These are phyloP conservation scores for Biscutella laevigata DNA, from an alignment of 441 rosid species.

Conservation along the genomic window DNA sequence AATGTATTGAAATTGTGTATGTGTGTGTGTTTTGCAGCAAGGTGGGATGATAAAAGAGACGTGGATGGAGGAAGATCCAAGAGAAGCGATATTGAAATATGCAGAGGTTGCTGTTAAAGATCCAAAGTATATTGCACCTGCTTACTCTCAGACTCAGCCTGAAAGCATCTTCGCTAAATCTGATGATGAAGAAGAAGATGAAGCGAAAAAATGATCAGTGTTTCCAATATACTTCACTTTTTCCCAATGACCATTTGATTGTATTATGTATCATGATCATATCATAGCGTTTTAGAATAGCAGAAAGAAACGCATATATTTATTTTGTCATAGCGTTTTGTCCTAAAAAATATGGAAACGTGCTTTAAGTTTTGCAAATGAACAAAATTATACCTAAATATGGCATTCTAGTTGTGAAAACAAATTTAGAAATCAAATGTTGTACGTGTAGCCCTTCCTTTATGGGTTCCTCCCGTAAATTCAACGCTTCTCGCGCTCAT, in stretches of 20 bases:
- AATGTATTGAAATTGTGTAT: background rate
- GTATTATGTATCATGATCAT: conserved; percentile 2
- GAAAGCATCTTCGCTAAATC: conserved; percentile 75
- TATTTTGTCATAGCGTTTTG: too few relatives aligned
- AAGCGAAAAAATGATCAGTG: conserved; percentile 6
- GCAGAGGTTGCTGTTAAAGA: conserved; percentile 93
- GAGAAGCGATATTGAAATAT: conserved; percentile 89
- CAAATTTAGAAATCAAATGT: too few relatives aligned
- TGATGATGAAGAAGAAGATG: conserved; percentile 68
- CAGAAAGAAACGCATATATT: too few relatives aligned
- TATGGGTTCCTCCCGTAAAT: too few relatives aligned
- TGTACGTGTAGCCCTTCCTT: too few relatives aligned
- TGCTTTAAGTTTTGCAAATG: too few relatives aligned
- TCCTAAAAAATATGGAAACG: too few relatives aligned
- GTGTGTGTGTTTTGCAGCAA: conserved; percentile 54
- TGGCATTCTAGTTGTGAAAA: too few relatives aligned
- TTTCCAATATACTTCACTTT: background rate
- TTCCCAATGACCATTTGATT: background rate
- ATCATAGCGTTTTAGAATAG: background rate
- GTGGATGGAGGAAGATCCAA: conserved; percentile 99
- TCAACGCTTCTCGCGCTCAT: too few relatives aligned
- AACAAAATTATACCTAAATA: too few relatives aligned
- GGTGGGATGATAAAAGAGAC: conserved; percentile 99
- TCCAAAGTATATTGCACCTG: conserved; percentile 92
- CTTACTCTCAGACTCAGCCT: conserved; percentile 85